These are phyloP conservation scores for Pezicula neosporulosa DNA, from an alignment of 2,329 filamentous ascomycete genomes.

Conservation along the genomic window DNA sequence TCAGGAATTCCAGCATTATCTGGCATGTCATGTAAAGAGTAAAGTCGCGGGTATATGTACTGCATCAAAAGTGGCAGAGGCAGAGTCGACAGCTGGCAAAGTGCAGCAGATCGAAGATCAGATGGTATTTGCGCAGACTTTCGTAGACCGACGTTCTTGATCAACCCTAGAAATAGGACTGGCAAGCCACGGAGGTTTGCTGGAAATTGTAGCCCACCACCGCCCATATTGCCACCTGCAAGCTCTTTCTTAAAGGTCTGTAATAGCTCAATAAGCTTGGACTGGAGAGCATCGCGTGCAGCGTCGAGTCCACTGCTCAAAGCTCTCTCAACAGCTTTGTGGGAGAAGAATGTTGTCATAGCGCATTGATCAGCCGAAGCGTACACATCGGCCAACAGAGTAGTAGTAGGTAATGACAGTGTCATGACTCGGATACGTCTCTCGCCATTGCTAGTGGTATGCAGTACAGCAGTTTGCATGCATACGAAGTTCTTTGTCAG, in stretches of 20 bases:
- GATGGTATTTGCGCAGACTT: slow-evolving; percentile 93
- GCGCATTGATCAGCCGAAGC: slow-evolving; percentile 93
- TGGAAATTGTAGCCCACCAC: slow-evolving; percentile 86
- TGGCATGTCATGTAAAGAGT: slow-evolving; percentile 94
- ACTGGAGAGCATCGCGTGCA: slow-evolving; percentile 84
- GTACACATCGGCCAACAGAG: slow-evolving; percentile 85
- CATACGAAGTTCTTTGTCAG: slow-evolving; percentile 89
- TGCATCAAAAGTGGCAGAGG: slow-evolving; percentile 87
- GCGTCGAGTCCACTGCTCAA: slow-evolving; percentile 84
- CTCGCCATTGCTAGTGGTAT: slow-evolving; percentile 97
- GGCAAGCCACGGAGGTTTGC: slow-evolving; percentile 87
- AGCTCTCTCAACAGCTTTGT: slow-evolving; percentile 93
- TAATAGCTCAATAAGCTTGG: slow-evolving; percentile 87
- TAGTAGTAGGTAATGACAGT: slow-evolving; percentile 86
- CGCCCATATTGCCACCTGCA: slow-evolving; percentile 91
- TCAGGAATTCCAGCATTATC: slow-evolving; percentile 87
- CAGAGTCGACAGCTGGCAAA: slow-evolving; percentile 91
- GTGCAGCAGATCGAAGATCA: slow-evolving; percentile 87
- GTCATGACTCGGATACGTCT: slow-evolving; percentile 93
- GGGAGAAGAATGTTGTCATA: slow-evolving; percentile 90
- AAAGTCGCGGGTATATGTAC: slow-evolving; percentile 84
- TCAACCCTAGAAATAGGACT: slow-evolving; percentile 86
- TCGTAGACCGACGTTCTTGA: slow-evolving; percentile 92
- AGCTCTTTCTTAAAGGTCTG: slow-evolving; percentile 97
- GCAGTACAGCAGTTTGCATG: slow-evolving; percentile 89